These are phyloP conservation scores for Nitzschia putrida DNA, from an alignment of 108 stramenopile genomes.

Conservation along the genomic window DNA sequence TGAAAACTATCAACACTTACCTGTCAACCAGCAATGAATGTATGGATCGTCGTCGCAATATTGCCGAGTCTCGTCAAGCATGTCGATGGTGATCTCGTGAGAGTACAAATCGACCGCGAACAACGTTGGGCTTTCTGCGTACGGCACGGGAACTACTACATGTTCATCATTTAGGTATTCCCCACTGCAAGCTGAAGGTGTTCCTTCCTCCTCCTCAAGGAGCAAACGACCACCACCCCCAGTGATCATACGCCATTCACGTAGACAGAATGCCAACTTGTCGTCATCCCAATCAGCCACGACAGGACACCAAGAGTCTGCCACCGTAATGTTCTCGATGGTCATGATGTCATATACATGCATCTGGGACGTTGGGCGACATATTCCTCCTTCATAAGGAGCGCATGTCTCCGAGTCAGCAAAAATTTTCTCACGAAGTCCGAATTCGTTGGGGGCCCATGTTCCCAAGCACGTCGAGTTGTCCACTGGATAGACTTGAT, in stretches of 20 bases:
- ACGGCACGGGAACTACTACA: constrained; percentile 31
- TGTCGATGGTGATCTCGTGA: constrained; percentile 36
- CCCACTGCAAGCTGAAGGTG: constrained; percentile 32
- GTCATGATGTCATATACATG: constrained; percentile 19
- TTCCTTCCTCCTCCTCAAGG: constrained; percentile 25
- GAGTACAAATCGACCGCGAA: constrained; percentile 30
- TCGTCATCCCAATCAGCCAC: constrained; percentile 37
- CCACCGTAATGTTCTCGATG: constrained; percentile 1
- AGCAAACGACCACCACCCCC: constrained; percentile 40
- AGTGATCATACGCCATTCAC: constrained; percentile 42
- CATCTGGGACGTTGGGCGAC: constrained; percentile 40
- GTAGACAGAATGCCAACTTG: constrained; percentile 41
- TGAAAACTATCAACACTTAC: constrained; percentile 12
- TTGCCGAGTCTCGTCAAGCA: constrained; percentile 44
- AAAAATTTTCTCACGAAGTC: constrained; percentile 28
- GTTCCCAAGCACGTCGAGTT: constrained; percentile 30
- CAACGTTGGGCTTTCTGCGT: constrained; percentile 40
- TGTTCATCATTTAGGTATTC: constrained; percentile 39
- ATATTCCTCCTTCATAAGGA: constrained; percentile 46
- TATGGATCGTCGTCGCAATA: constrained; percentile 43
- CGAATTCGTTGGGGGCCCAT: constrained; percentile 37
- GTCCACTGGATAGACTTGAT: constrained; percentile 32
- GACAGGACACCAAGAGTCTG: constrained; percentile 42
- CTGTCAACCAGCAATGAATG: constrained; percentile 48
- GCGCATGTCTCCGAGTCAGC: constrained; percentile 20